Conservation (phyloP, 2,329 filamentous ascomycete genomes). For the Fusarium mangiferae region DNA sequence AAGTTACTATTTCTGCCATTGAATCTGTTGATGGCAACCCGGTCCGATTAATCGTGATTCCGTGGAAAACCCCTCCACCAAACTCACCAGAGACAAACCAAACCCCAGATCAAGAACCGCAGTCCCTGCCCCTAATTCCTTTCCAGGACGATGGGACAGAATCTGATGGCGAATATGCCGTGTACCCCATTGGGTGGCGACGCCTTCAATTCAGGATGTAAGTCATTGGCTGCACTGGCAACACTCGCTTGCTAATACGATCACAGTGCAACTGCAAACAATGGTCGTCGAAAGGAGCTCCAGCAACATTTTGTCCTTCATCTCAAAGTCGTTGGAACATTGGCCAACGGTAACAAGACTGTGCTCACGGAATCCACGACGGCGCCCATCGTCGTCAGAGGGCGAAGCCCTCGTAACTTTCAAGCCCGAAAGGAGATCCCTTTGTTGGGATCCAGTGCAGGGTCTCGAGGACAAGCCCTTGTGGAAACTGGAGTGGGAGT, state of each 20-base stretch:
- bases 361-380: constrained; percentile 86
- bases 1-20: constrained; percentile 89
- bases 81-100: constrained; percentile 75
- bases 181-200: constrained; percentile 94
- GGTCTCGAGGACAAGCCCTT: constrained; percentile 79
- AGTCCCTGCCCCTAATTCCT: constrained; percentile 78
- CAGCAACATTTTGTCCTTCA: constrained; percentile 96
- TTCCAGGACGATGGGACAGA: constrained; percentile 70
- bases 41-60: constrained; percentile 94
- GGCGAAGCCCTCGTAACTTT: constrained; percentile 93
- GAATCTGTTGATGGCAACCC: constrained; percentile 94
- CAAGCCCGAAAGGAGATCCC: constrained; percentile 94
- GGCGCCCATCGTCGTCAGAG: constrained; percentile 91
- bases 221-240: constrained; percentile 44
- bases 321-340: constrained; percentile 84
- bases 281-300: constrained; percentile 91
- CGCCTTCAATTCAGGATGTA: constrained; percentile 88
- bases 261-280: constrained; percentile 88
- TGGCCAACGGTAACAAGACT: constrained; percentile 85
- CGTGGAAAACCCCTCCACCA: constrained; percentile 94
- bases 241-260: constrained; percentile 12
- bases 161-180: constrained; percentile 82
- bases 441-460: constrained; percentile 79
- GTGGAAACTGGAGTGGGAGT: constrained; percentile 72
- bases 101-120: constrained; percentile 82